phyloP scores from a whole-genome alignment of 176 grass and related monocot genomes.

The Raddia distichophylla region DNA sequence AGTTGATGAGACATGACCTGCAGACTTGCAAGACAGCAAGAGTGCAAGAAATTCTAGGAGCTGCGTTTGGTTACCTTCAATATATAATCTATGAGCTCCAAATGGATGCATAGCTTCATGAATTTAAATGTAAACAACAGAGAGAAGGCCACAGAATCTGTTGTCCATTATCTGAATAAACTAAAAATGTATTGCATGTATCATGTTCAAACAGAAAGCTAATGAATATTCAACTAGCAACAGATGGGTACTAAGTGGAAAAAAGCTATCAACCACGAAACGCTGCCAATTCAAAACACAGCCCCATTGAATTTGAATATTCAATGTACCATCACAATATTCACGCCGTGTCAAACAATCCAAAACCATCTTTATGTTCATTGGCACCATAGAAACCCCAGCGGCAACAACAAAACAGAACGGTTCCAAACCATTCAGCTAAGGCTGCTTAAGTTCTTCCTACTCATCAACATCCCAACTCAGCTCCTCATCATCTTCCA shows the following conservation, averaged over 20 bases:
- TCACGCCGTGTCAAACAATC: slow-evolving; percentile 32
- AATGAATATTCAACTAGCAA: slow-evolving; percentile 26
- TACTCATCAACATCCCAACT: slow-evolving; percentile 89
- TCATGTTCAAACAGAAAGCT: slow-evolving; percentile 5
- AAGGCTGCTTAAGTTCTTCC: slow-evolving; percentile 19
- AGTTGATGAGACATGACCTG: slow-evolving; percentile 1
- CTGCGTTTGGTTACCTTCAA: background rate
- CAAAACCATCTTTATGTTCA: background rate
- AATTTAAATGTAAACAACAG: slow-evolving; percentile 13
- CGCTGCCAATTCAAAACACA: slow-evolving; percentile 40
- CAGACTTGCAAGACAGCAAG: background rate
- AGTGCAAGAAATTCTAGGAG: background rate
- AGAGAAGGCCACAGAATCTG: background rate
- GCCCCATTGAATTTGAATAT: slow-evolving; percentile 29
- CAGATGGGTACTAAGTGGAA: slow-evolving; percentile 12
- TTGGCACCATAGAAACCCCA: slow-evolving; percentile 24
- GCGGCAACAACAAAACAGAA: slow-evolving; percentile 4
- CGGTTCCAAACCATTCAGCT: slow-evolving; percentile 4
- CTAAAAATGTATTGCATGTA: slow-evolving; percentile 23
- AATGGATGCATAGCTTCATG: slow-evolving; percentile 7
- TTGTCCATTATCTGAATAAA: slow-evolving; percentile 1
- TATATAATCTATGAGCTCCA: background rate
- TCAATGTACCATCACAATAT: slow-evolving; percentile 42
- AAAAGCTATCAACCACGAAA: slow-evolving; percentile 27
- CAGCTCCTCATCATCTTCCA: slow-evolving; percentile 71